Percentiles rank a stretch among this genome's conserved stretches.
These are phyloP conservation scores for Cymodocea nodosa DNA, from an alignment of 116 monocot species.

Conservation along the genomic window DNA sequence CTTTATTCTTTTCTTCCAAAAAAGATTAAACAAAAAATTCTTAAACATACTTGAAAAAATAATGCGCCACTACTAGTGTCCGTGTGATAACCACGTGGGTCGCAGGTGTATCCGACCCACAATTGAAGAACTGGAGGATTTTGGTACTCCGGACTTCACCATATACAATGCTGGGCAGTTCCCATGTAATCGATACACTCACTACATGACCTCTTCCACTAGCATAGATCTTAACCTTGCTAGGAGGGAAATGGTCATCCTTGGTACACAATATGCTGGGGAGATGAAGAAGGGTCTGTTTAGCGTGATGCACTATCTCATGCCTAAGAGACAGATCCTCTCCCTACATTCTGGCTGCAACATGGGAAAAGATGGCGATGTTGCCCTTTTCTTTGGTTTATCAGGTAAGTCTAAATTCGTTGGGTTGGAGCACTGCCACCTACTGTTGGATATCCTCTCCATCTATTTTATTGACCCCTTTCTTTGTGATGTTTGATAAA, in stretches of 20 bases:
- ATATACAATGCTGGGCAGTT: slow-evolving; percentile 77
- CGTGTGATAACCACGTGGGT: slow-evolving; percentile 44
- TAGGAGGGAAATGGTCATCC: slow-evolving; percentile 95
- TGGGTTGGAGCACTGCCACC: slow-evolving; percentile 28
- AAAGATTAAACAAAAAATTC: not conserved
- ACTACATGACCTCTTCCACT: slow-evolving; percentile 74
- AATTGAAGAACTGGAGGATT: slow-evolving; percentile 63
- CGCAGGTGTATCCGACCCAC: slow-evolving; percentile 82
- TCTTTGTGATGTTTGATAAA: slow-evolving; percentile 1
- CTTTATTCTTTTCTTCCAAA: not conserved
- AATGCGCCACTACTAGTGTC: slow-evolving; percentile 9
- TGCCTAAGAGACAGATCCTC: slow-evolving; percentile 82
- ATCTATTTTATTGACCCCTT: not conserved
- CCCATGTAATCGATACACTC: slow-evolving; percentile 76
- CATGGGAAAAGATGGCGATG: slow-evolving; percentile 85
- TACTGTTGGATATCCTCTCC: slow-evolving; percentile 13
- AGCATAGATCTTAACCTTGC: slow-evolving; percentile 63
- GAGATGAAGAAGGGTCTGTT: slow-evolving; percentile 99
- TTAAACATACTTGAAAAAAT: not conserved
- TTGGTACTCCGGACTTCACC: slow-evolving; percentile 70
- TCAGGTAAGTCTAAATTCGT: slow-evolving; percentile 51
- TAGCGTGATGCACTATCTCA: slow-evolving; percentile 97
- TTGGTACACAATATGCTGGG: slow-evolving; percentile 92
- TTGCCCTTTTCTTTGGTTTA: slow-evolving; percentile 95
- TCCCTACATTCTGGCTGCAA: slow-evolving; percentile 93